These are phyloP conservation scores for Arabis hirsuta DNA, from an alignment of 345 rosid genomes.

Conservation along the genomic window DNA sequence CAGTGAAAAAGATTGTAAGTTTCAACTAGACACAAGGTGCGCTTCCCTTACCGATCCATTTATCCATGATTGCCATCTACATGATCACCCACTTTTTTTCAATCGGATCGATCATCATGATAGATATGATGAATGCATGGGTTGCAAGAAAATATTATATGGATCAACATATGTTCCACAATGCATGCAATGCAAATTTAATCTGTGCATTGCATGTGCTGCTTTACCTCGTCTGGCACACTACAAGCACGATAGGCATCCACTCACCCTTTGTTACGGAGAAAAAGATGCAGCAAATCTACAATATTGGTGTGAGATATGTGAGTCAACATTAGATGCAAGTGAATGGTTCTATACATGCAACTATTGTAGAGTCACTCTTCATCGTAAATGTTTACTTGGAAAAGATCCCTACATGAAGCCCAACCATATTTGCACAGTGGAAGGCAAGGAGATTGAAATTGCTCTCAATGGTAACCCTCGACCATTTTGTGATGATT, in stretches of 20 bases:
- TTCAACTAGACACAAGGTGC: not conserved
- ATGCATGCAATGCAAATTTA: too few relatives aligned
- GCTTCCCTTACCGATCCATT: conserved; percentile 6
- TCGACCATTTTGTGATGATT: too few relatives aligned
- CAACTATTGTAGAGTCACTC: not conserved
- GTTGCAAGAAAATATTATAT: too few relatives aligned
- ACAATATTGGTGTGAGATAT: not conserved
- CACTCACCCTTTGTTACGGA: not conserved
- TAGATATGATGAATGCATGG: not conserved
- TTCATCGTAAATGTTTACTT: not conserved
- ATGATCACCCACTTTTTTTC: not conserved
- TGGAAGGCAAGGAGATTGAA: too few relatives aligned
- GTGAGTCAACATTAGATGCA: not conserved
- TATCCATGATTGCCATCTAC: not conserved
- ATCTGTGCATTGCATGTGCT: not conserved
- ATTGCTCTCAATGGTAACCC: too few relatives aligned
- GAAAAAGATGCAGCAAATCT: not conserved
- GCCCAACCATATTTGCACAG: conserved; percentile 53
- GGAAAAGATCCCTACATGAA: conserved; percentile 5
- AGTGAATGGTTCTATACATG: not conserved
- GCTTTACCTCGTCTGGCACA: not conserved
- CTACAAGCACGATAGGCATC: not conserved
- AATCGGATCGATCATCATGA: too few relatives aligned
- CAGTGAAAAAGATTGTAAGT: not conserved
- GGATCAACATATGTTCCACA: too few relatives aligned